Percentiles rank a stretch among this genome's conserved stretches.
Evolutionary conservation across 805 yeast species (phyloP).

Genomic region (Candida nitratophila): DNA sequence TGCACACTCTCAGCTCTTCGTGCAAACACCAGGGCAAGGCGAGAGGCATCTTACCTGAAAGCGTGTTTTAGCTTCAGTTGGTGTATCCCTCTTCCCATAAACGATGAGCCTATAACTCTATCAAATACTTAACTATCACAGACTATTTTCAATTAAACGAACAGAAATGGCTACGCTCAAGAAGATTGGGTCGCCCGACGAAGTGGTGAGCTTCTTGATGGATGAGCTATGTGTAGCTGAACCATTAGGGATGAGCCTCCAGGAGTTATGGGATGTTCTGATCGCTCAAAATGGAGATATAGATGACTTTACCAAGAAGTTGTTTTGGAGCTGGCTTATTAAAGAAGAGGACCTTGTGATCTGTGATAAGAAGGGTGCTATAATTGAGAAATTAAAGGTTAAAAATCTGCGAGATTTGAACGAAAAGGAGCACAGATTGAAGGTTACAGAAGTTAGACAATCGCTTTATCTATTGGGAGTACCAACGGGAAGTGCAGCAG

Average conservation of each 20-base stretch:
- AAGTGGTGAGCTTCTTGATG: constrained; percentile 24
- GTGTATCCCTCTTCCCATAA: too few species aligned
- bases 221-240: constrained; percentile 30
- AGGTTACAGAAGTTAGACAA: constrained; percentile 47
- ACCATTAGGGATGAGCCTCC: constrained; percentile 24
- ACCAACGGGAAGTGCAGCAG: constrained; percentile 38
- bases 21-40: too few species aligned
- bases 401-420: neutral
- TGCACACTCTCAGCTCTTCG: too few species aligned
- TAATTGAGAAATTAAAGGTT: neutral
- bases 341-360: constrained; percentile 13
- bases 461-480: constrained; percentile 55
- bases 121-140: too few species aligned
- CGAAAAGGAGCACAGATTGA: constrained; percentile 12
- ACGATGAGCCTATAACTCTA: too few species aligned
- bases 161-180: neutral
- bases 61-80: too few species aligned
- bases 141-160: too few species aligned
- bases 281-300: constrained; percentile 10
- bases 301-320: constrained; percentile 24
- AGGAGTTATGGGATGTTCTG: constrained; percentile 27
- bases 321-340: constrained; percentile 32
- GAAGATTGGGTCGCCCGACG: constrained; percentile 23
- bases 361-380: neutral
- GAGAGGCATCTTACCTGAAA: too few species aligned